Percentiles rank a stretch among this genome's conserved stretches.
Evolutionary conservation across 169 alveolate species (phyloP).

Genomic region (Plasmodium malariae): DNA sequence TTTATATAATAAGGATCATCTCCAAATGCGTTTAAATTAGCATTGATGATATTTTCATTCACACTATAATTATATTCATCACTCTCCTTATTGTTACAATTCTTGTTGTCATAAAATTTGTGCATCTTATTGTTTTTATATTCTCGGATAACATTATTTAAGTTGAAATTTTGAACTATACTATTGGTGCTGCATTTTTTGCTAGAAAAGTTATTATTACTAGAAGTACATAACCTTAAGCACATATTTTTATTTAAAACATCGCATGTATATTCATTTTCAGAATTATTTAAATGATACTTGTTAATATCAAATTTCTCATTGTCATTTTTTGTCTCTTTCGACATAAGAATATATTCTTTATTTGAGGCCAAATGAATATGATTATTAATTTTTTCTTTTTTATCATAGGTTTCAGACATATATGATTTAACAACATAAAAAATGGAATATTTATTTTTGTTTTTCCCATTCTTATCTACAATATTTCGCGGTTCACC

Average conservation of each 20-base stretch:
- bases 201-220: not conserved
- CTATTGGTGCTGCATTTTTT: not conserved
- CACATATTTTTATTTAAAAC: not conserved
- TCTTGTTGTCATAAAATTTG: not conserved
- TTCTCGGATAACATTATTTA: not conserved
- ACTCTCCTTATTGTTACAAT: not conserved
- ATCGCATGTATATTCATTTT: not conserved
- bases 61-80: not conserved
- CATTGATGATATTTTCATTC: not conserved
- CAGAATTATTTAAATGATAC: not conserved
- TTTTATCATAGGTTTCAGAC: not conserved
- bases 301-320: too few relatives aligned
- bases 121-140: not conserved
- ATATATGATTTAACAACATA: not conserved
- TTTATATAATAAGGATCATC: slow-evolving; percentile 1
- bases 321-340: not conserved
- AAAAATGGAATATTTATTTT: not conserved
- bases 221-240: not conserved
- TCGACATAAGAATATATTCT: not conserved
- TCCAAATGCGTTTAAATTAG: slow-evolving; percentile 4
- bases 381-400: not conserved
- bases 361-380: not conserved
- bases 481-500: not conserved
- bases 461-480: not conserved
- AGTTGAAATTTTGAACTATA: not conserved